A percentile compares a stretch with the other conserved stretches of the same genome.
Evolutionary conservation across 2,329 filamentous ascomycete species (phyloP).

Genomic region (Rhinocladiella similis): DNA sequence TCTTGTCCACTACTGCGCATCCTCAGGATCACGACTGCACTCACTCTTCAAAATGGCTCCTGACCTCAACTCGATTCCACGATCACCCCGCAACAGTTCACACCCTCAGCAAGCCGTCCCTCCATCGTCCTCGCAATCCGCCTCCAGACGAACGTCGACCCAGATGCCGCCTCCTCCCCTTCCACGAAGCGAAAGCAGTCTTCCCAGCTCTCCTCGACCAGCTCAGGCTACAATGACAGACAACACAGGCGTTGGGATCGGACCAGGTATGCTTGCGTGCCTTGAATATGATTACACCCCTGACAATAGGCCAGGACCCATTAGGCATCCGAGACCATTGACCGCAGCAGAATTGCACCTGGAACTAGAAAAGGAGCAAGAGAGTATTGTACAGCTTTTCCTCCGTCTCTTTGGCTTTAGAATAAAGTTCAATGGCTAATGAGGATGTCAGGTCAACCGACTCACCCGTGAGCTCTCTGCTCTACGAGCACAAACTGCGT

Average conservation of each 20-base stretch:
- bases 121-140: slow-evolving; percentile 16
- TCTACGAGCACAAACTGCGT: slow-evolving; percentile 70
- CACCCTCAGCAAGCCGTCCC: slow-evolving; percentile 32
- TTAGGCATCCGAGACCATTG: slow-evolving; percentile 82
- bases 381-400: slow-evolving; percentile 69
- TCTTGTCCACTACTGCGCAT: neutral
- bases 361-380: slow-evolving; percentile 91
- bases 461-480: slow-evolving; percentile 84
- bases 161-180: slow-evolving; percentile 46
- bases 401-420: neutral
- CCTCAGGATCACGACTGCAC: neutral
- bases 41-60: slow-evolving; percentile 43
- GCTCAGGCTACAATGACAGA: slow-evolving; percentile 31
- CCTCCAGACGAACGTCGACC: slow-evolving; percentile 49
- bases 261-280: slow-evolving; percentile 39
- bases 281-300: too few relatives aligned
- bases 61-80: slow-evolving; percentile 48
- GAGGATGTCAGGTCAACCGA: slow-evolving; percentile 72
- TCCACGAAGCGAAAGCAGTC: slow-evolving; percentile 32
- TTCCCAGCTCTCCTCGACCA: slow-evolving; percentile 31
- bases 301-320: slow-evolving; percentile 56
- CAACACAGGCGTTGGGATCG: slow-evolving; percentile 38
- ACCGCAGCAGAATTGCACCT: slow-evolving; percentile 87
- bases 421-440: neutral
- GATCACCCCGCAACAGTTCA: slow-evolving; percentile 35